Conservation (phyloP, 2,329 filamentous ascomycete genomes). For the Penicillium vulpinum region DNA sequence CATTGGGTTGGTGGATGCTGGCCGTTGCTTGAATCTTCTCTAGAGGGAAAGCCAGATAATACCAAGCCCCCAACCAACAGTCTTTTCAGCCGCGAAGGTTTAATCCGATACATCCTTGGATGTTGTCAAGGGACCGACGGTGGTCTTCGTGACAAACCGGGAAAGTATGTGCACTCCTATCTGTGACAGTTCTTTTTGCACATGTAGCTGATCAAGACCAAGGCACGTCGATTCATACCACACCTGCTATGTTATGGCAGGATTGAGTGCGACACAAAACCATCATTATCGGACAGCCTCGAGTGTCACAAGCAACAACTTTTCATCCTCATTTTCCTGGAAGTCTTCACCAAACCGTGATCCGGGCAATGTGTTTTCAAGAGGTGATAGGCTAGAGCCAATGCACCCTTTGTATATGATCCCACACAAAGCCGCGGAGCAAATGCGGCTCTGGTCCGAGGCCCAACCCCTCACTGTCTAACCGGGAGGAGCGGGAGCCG, state of each 20-base stretch:
- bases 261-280: constrained; percentile 80
- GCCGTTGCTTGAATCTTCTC: constrained; percentile 80
- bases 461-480: constrained; percentile 22
- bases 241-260: constrained; percentile 85
- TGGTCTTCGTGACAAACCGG: constrained; percentile 89
- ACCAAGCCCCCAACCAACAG: constrained; percentile 30
- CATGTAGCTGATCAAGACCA: constrained; percentile 23
- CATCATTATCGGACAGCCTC: constrained; percentile 49
- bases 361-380: constrained; percentile 65
- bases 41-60: constrained; percentile 54
- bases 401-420: constrained; percentile 86
- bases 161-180: constrained; percentile 62
- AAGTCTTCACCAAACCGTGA: constrained; percentile 42
- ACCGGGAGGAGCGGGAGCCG: background rate
- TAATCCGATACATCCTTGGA: constrained; percentile 84
- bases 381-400: constrained; percentile 66
- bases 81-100: constrained; percentile 76
- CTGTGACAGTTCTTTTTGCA: constrained; percentile 1
- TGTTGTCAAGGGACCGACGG: constrained; percentile 81
- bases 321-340: constrained; percentile 43
- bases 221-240: constrained; percentile 86
- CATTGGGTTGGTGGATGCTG: constrained; percentile 97
- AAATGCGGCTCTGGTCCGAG: constrained; percentile 65
- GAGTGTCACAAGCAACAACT: constrained; percentile 32
- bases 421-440: constrained; percentile 67